Conservation (phyloP, 148 eudicot species). For the Bassia scoparia region DNA sequence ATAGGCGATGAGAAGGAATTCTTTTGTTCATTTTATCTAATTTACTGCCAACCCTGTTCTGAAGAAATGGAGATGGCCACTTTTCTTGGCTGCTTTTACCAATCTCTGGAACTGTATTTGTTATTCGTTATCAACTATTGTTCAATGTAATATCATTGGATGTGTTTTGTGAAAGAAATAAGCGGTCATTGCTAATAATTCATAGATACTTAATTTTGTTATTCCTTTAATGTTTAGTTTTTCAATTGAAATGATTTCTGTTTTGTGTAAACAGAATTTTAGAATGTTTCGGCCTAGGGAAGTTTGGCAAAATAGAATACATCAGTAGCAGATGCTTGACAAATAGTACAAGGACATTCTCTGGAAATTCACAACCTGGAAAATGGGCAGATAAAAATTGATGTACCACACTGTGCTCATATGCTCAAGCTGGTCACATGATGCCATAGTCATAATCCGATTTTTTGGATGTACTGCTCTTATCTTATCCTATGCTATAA, state of each 20-base stretch:
- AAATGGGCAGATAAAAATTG: no score
- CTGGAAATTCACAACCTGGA: no score
- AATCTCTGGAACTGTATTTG: background rate
- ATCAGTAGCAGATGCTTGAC: background rate
- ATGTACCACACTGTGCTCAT: no score
- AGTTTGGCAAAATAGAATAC: no score
- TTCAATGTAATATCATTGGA: background rate
- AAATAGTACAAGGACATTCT: background rate
- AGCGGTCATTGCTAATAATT: background rate
- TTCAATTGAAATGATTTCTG: background rate
- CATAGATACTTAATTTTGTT: no score
- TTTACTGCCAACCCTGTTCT: constrained; percentile 12
- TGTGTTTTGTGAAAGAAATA: constrained; percentile 5
- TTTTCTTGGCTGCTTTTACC: background rate
- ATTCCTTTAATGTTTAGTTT: background rate
- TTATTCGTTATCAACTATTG: constrained; percentile 1
- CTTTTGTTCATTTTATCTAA: constrained; percentile 11
- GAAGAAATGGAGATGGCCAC: constrained; percentile 10
- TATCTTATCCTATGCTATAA: no score
- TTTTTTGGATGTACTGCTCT: no score
- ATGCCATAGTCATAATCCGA: no score
- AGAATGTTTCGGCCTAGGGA: background rate
- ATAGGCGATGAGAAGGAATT: constrained; percentile 2
- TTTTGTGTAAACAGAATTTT: background rate
- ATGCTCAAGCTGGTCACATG: no score